A percentile compares a stretch with the other conserved stretches of the same genome.
Conservation (phyloP, 805 yeast species). For the Schizosaccharomyces osmophilus region DNA sequence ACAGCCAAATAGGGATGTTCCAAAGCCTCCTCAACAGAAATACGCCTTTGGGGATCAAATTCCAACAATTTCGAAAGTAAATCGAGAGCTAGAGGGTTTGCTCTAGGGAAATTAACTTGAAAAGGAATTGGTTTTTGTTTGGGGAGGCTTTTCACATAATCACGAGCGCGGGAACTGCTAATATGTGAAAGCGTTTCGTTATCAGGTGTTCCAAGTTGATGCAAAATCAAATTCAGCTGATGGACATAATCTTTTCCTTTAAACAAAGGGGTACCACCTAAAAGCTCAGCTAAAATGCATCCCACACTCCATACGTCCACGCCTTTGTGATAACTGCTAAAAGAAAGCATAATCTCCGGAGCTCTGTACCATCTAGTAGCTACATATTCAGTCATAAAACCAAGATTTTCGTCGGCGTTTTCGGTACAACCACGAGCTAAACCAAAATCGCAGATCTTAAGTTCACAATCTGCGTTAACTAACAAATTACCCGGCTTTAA, state of each 20-base stretch:
- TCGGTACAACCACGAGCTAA: conserved; percentile 75
- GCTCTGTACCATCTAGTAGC: conserved; percentile 97
- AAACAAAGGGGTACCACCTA: conserved; percentile 78
- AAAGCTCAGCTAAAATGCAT: conserved; percentile 78
- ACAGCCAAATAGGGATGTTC: conserved; percentile 66
- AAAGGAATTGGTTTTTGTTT: conserved; percentile 61
- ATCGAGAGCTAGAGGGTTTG: conserved; percentile 70
- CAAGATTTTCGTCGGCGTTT: conserved; percentile 63
- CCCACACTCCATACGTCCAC: conserved; percentile 95
- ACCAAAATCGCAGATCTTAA: conserved; percentile 91
- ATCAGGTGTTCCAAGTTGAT: conserved; percentile 78
- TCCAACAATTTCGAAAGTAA: conserved; percentile 52
- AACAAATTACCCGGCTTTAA: conserved; percentile 80
- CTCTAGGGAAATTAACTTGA: conserved; percentile 46
- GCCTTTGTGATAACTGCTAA: conserved; percentile 84
- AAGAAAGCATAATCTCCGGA: conserved; percentile 86
- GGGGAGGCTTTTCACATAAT: conserved; percentile 70
- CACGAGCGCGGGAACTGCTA: conserved; percentile 75
- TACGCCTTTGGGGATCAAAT: conserved; percentile 65
- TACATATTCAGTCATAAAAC: conserved; percentile 93
- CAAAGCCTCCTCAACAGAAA: conserved; percentile 70
- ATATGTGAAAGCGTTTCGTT: conserved; percentile 41
- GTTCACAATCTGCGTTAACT: conserved; percentile 88
- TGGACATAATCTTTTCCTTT: conserved; percentile 92
- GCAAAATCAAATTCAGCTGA: conserved; percentile 68